These are phyloP conservation scores for Aspergillus hortae DNA, from an alignment of 2,329 filamentous ascomycete species.

Conservation along the genomic window DNA sequence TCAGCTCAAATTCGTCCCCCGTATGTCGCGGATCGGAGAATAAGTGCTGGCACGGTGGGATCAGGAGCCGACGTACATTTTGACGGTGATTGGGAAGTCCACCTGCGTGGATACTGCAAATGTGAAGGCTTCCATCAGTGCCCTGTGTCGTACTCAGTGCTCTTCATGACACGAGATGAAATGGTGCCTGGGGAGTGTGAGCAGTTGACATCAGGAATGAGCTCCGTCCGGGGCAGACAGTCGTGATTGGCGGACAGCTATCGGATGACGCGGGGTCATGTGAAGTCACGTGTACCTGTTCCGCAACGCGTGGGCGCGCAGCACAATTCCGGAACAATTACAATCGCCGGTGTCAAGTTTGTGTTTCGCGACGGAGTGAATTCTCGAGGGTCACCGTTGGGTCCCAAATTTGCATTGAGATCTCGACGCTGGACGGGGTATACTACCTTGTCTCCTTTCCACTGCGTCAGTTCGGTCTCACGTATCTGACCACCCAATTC, in stretches of 20 bases:
- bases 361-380: background rate
- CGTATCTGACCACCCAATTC: background rate
- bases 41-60: background rate
- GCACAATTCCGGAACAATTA: background rate
- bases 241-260: slow-evolving; percentile 11
- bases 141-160: background rate
- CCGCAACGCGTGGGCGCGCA: slow-evolving; percentile 7
- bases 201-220: background rate
- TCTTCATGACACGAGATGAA: slow-evolving; percentile 11
- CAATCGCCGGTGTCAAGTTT: background rate
- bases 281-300: slow-evolving; percentile 9
- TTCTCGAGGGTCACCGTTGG: background rate
- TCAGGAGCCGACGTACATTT: slow-evolving; percentile 52
- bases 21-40: background rate
- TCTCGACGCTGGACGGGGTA: too few species aligned
- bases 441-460: too few species aligned
- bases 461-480: background rate
- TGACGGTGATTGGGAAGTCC: slow-evolving; percentile 64
- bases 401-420: too few species aligned
- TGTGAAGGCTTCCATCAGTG: slow-evolving; percentile 84
- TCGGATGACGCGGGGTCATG: slow-evolving; percentile 12
- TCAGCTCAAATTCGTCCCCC: background rate
- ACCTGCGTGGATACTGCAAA: slow-evolving; percentile 88
- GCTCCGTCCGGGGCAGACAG: slow-evolving; percentile 7
- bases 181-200: background rate